Evolutionary conservation across 1,284 basidiomycete genomes (phyloP), one percentile per base, ranked within the genome.

Genomic region (Melanopsichium pennsylvanicum): DNA sequence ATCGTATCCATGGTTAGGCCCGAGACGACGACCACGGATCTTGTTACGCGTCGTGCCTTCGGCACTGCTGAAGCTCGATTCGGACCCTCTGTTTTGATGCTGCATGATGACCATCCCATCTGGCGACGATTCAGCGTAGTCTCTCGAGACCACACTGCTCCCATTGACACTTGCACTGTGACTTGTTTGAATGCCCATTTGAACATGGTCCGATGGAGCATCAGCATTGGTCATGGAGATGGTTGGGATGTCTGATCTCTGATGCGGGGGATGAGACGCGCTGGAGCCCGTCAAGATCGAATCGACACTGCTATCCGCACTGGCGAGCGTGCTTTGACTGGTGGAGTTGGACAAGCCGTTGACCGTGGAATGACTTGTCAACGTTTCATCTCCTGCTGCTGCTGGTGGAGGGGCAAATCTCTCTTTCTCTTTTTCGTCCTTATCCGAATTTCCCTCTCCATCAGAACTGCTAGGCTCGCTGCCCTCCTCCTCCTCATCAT

Each of bases 391-490:
- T 6, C 38, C 60, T 5, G 25, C 44, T 4, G 56, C 43, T 12
- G 37, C 52, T 11, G 21, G 26, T 6, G 32, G 21, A 9, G 34
- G 25, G 21, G 40, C n/a, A 9, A 21, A 19, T 2, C 32, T n/a
- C 10, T 26, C 36, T 32, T 37, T 29, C n/a, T 11, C 18, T 35
- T 45, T 32, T 13, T 52, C 57, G 10, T n/a, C n/a, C n/a, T n/a
- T n/a, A n/a, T n/a, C n/a, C n/a, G n/a, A n/a, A n/a, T n/a, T n/a
- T n/a, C 34, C 22, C 25, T 61, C 54, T 2, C 49, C 55, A 12
- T 74, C 59, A 47, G 78, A 74, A 46, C 80, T 63, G 60, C 77
- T 61, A 10, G 70, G 74, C 50, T 84, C 82, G 37, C 83, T 84
- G 12, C 82, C 82, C 26, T 82, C 82, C 40, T 82, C 82, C 40